Conservation (phyloP, 2,329 filamentous ascomycete species). For the Aspergillus spinulosporus region DNA sequence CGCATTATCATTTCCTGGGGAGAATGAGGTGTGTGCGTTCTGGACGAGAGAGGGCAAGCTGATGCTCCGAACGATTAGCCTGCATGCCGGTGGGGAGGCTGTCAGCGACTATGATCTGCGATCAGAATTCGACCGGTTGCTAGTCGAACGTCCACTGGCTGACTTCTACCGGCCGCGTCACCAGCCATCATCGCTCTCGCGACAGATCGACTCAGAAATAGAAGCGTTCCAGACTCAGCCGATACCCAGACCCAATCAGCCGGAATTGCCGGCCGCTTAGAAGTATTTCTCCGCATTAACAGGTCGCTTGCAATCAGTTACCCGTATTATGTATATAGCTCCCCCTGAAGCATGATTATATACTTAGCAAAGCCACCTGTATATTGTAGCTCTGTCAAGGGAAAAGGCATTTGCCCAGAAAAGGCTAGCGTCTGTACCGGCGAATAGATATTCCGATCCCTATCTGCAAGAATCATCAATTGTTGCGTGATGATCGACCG, state of each 20-base stretch:
- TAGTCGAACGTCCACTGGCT: slow-evolving; percentile 17
- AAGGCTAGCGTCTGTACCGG: background rate
- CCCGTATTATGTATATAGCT: background rate
- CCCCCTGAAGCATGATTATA: background rate
- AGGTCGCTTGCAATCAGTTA: background rate
- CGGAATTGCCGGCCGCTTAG: slow-evolving; percentile 21
- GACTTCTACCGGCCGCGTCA: slow-evolving; percentile 19
- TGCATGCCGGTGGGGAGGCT: slow-evolving; percentile 25
- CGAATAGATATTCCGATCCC: background rate
- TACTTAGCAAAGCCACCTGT: background rate
- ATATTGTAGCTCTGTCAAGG: background rate
- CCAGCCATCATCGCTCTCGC: slow-evolving; percentile 19
- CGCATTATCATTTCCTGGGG: slow-evolving; percentile 31
- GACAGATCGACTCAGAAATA: slow-evolving; percentile 17
- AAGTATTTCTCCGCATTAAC: background rate
- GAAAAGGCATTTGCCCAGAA: background rate
- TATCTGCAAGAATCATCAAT: background rate
- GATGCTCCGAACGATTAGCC: slow-evolving; percentile 32
- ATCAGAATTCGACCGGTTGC: slow-evolving; percentile 34
- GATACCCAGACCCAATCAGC: slow-evolving; percentile 19
- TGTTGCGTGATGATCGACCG: slow-evolving; percentile 4
- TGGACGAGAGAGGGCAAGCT: slow-evolving; percentile 26
- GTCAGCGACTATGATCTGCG: slow-evolving; percentile 36
- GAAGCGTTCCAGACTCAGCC: slow-evolving; percentile 11
- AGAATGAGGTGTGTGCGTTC: slow-evolving; percentile 22